These are phyloP conservation scores for Botrytis porri DNA, from an alignment of 2,329 filamentous ascomycete species.

Conservation along the genomic window DNA sequence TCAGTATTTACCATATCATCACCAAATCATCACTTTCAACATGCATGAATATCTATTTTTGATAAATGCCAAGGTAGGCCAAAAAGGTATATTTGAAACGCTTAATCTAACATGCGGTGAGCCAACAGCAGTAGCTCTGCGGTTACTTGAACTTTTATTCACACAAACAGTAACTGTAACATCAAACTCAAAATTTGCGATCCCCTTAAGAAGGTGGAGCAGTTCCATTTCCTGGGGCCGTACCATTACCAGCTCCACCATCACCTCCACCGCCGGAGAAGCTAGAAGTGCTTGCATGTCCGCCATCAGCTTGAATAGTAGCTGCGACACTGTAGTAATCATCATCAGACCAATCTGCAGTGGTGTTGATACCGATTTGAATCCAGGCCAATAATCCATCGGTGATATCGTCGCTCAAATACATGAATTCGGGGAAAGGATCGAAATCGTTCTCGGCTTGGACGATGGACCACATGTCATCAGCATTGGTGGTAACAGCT, in stretches of 20 bases:
- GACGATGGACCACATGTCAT: conserved; percentile 46
- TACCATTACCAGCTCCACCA: background rate
- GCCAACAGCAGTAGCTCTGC: background rate
- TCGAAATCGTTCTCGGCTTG: conserved; percentile 48
- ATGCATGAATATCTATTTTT: background rate
- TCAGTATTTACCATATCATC: background rate
- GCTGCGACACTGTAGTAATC: background rate
- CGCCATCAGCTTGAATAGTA: background rate
- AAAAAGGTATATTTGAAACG: background rate
- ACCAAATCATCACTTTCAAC: background rate
- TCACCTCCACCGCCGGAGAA: background rate
- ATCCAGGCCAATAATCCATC: conserved; percentile 52
- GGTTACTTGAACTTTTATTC: background rate
- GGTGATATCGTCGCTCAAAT: conserved; percentile 47
- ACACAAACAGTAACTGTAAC: background rate
- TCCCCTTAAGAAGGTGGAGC: background rate
- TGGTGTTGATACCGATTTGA: conserved; percentile 44
- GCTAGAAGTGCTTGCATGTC: background rate
- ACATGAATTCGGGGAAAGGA: conserved; percentile 52
- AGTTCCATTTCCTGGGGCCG: background rate
- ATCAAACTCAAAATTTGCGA: background rate
- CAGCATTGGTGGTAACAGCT: conserved; percentile 46
- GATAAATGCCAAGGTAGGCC: background rate
- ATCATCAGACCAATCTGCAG: conserved; percentile 28
- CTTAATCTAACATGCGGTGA: background rate